These are phyloP conservation scores for Leavenworthia alabamica DNA, from an alignment of 345 rosid genomes.

Conservation along the genomic window DNA sequence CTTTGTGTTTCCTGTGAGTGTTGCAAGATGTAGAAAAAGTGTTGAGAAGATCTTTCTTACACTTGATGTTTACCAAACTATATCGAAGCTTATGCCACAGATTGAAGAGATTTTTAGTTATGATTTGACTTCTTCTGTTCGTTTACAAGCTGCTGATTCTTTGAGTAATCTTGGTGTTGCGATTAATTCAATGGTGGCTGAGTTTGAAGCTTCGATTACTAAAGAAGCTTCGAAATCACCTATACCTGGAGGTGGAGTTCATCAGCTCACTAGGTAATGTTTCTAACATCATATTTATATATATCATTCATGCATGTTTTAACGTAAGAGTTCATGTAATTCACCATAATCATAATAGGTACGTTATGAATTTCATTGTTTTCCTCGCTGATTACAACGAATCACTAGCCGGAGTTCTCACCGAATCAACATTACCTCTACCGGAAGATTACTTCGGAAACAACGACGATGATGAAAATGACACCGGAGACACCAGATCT, in stretches of 20 bases:
- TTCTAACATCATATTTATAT: no score
- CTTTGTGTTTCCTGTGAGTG: slow-evolving; percentile 58
- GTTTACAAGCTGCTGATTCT: slow-evolving; percentile 49
- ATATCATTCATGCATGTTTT: no score
- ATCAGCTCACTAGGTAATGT: slow-evolving; percentile 37
- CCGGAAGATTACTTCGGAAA: slow-evolving; percentile 42
- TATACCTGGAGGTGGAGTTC: slow-evolving; percentile 50
- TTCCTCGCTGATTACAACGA: slow-evolving; percentile 56
- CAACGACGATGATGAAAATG: background rate
- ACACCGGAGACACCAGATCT: background rate
- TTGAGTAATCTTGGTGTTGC: slow-evolving; percentile 44
- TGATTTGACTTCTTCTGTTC: slow-evolving; percentile 43
- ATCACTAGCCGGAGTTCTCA: slow-evolving; percentile 40
- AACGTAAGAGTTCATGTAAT: no score
- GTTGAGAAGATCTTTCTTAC: slow-evolving; percentile 56
- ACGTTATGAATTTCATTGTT: slow-evolving; percentile 49
- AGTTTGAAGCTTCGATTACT: slow-evolving; percentile 44
- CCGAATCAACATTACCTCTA: slow-evolving; percentile 39
- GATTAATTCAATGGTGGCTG: slow-evolving; percentile 33
- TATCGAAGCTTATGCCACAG: slow-evolving; percentile 41
- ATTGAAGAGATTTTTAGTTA: slow-evolving; percentile 52
- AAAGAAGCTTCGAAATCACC: slow-evolving; percentile 46
- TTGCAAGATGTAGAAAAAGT: slow-evolving; percentile 38
- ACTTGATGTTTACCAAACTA: slow-evolving; percentile 53
- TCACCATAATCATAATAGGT: background rate